Percentiles rank a stretch among this genome's conserved stretches.
phyloP scores from a whole-genome alignment of 805 yeast genomes.

The Ogataea populi-albae region DNA sequence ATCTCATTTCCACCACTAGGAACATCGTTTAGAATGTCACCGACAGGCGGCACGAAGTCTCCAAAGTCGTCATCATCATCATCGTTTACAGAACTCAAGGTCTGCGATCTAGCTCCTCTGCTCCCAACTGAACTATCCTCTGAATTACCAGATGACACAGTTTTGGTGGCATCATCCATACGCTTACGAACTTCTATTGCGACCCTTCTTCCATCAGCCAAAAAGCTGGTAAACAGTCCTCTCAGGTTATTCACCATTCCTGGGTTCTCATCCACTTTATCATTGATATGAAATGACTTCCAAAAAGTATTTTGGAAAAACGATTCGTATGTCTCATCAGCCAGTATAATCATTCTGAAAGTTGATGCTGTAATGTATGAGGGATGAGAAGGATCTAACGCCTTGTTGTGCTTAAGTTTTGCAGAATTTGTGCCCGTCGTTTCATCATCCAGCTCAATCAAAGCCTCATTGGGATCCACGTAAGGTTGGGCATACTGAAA shows the following conservation, averaged over 20 bases:
- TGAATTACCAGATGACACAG: conserved; percentile 6
- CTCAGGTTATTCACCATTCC: conserved; percentile 57
- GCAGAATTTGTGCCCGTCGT: conserved; percentile 23
- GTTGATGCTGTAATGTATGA: conserved; percentile 76
- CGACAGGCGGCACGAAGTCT: conserved; percentile 28
- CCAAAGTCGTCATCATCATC: conserved; percentile 37
- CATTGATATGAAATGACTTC: conserved; percentile 63
- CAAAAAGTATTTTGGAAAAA: conserved; percentile 71
- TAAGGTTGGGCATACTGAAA: conserved; percentile 85
- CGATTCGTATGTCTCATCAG: conserved; percentile 89
- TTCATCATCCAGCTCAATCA: conserved; percentile 44
- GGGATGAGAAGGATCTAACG: conserved; percentile 78
- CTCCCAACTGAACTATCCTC: conserved; percentile 20
- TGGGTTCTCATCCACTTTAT: conserved; percentile 40
- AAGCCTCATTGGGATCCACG: conserved; percentile 40
- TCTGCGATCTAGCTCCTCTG: conserved; percentile 20
- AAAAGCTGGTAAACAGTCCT: conserved; percentile 84
- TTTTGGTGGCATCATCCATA: conserved; percentile 65
- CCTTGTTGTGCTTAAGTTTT: conserved; percentile 65
- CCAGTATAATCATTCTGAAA: conserved; percentile 89
- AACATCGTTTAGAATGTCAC: conserved; percentile 22
- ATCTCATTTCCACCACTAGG: conserved; percentile 22
- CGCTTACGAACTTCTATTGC: conserved; percentile 87
- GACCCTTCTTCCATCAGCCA: conserved; percentile 90
- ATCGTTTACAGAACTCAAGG: conserved; percentile 18